Evolutionary conservation across 139 green algal species (phyloP).

Genomic region (Chloropicon primus): DNA sequence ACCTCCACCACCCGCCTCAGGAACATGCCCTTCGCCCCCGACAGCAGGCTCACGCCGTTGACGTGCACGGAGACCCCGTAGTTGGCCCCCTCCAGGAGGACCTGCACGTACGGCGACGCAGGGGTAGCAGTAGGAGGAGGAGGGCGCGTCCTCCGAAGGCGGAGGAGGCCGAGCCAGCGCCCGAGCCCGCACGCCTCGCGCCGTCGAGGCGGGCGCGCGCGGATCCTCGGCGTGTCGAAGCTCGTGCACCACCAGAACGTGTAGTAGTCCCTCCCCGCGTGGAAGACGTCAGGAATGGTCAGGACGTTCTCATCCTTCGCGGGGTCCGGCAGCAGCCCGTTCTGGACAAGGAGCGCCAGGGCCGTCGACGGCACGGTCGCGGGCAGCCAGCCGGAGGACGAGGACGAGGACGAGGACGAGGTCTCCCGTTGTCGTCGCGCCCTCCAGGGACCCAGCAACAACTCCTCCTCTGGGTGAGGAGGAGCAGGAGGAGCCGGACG

Average conservation of each 20-base stretch:
- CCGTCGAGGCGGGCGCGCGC: neutral
- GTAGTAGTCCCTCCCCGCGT: constrained; percentile 17
- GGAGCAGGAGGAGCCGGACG: no score
- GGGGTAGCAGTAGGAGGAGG: no score
- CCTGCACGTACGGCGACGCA: no score
- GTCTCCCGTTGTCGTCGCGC: no score
- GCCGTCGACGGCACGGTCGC: constrained; percentile 6
- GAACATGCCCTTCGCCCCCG: constrained; percentile 21
- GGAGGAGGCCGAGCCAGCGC: no score
- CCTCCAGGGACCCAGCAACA: no score
- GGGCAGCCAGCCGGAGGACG: no score
- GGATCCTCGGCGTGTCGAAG: neutral
- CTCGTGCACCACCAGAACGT: constrained; percentile 20
- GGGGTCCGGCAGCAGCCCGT: constrained; percentile 22
- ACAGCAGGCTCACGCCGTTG: constrained; percentile 9
- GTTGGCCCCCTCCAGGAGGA: constrained; percentile 22
- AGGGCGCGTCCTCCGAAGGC: neutral
- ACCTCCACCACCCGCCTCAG: constrained; percentile 19
- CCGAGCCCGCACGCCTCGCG: neutral
- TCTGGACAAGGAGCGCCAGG: constrained; percentile 15
- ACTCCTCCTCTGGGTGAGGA: no score
- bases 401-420: no score
- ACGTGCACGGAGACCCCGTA: constrained; percentile 7
- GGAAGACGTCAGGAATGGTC: constrained; percentile 14
- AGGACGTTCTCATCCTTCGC: constrained; percentile 17